phyloP scores from a whole-genome alignment of 2,329 filamentous ascomycete genomes.

The Penicillium corylophilum region DNA sequence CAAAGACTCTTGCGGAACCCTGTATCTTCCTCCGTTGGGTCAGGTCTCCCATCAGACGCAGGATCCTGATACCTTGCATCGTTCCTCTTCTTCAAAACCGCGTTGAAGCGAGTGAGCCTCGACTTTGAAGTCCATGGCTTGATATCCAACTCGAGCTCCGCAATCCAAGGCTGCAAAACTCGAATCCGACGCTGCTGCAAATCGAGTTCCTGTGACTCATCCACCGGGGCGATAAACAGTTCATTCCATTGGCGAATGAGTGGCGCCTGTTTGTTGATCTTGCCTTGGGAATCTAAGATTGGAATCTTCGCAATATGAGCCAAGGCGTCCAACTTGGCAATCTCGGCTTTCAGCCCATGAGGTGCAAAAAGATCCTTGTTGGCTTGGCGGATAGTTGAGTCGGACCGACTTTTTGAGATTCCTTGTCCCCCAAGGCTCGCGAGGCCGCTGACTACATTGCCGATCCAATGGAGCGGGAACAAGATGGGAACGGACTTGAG shows the following conservation, averaged over 20 bases:
- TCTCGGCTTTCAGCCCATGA: slow-evolving; percentile 25
- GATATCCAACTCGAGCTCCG: slow-evolving; percentile 22
- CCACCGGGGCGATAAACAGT: background rate
- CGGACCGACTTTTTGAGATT: slow-evolving; percentile 25
- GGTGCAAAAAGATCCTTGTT: slow-evolving; percentile 28
- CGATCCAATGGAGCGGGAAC: slow-evolving; percentile 25
- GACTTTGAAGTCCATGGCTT: slow-evolving; percentile 24
- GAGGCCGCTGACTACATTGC: slow-evolving; percentile 21
- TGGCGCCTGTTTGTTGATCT: slow-evolving; percentile 19
- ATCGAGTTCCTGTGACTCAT: slow-evolving; percentile 9
- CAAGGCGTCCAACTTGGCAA: slow-evolving; percentile 28
- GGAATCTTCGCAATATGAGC: slow-evolving; percentile 27
- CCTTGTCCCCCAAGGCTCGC: slow-evolving; percentile 23
- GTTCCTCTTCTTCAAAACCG: slow-evolving; percentile 24
- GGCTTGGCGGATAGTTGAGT: slow-evolving; percentile 20
- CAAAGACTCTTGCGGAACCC: slow-evolving; percentile 16
- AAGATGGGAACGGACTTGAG: slow-evolving; percentile 25
- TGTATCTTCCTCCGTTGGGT: background rate
- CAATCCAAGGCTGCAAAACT: slow-evolving; percentile 28
- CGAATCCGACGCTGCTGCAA: slow-evolving; percentile 13
- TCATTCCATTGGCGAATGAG: slow-evolving; percentile 16
- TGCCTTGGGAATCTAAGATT: slow-evolving; percentile 24
- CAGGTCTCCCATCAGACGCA: background rate
- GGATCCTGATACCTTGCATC: slow-evolving; percentile 1
- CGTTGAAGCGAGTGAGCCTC: slow-evolving; percentile 24